A percentile compares a stretch with the other conserved stretches of the same genome.
phyloP scores from a whole-genome alignment of 192 early-diverging fungal genomes.

The Mortierella alpina region DNA sequence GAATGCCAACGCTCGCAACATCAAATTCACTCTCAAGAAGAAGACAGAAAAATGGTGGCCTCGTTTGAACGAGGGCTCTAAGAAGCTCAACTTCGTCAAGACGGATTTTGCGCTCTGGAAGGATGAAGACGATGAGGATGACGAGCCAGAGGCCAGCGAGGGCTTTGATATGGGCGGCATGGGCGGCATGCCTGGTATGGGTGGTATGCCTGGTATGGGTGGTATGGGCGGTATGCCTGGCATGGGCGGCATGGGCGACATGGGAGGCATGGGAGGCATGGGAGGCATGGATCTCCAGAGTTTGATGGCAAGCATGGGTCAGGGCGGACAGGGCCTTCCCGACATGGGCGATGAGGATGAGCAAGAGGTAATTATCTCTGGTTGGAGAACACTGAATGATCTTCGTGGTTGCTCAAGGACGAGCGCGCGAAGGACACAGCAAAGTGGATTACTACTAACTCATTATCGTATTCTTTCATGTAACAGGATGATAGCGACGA shows the following conservation, averaged over 20 bases:
- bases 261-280: conserved; percentile 12
- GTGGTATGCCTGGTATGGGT: conserved; percentile 67
- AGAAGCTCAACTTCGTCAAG: conserved; percentile 83
- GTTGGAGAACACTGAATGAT: neutral
- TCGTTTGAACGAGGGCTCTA: conserved; percentile 76
- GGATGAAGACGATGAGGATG: conserved; percentile 94
- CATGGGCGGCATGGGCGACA: conserved; percentile 23
- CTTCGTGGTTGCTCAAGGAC: neutral
- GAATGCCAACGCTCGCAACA: conserved; percentile 71
- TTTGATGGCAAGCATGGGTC: conserved; percentile 26
- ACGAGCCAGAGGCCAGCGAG: conserved; percentile 43
- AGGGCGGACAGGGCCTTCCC: conserved; percentile 13
- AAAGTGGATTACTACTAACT: neutral
- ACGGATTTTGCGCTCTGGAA: conserved; percentile 92
- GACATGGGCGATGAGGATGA: conserved; percentile 14
- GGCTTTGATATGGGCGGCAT: conserved; percentile 63
- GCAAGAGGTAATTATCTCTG: neutral
- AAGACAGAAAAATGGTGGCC: conserved; percentile 84
- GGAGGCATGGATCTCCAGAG: conserved; percentile 18
- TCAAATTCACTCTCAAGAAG: conserved; percentile 80
- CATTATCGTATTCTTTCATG: neutral
- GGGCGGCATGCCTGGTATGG: conserved; percentile 76
- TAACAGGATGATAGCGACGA: conserved; percentile 25
- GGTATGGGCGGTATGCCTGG: conserved; percentile 58
- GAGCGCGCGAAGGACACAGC: too few relatives aligned